Evolutionary conservation across 208 protist genomes (phyloP), one percentile per base, ranked within the genome.

Genomic region (Trypanosoma platydactyli): DNA sequence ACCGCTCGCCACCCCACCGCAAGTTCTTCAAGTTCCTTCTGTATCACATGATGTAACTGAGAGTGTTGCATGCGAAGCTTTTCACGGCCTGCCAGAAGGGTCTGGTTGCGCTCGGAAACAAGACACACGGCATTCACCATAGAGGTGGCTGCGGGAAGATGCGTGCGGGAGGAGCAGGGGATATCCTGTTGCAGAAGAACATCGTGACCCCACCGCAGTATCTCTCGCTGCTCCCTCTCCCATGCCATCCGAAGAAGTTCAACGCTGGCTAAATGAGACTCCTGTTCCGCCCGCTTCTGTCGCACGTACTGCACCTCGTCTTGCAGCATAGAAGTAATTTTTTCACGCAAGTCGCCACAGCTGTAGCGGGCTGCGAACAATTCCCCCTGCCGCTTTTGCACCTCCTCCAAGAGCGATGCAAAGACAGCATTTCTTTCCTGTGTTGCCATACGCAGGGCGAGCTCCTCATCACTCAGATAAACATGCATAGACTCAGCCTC

Each of bases 221-320:
- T 64, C 55, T 88, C 77, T 16, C 80, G 76, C 61, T 85, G 80
- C 52, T 84, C 82, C 15, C 70, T 66, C 68, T 83, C 82, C 86
- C 86, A 92, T 38, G 73, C 52, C 7, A 52, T 71, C 12, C 73
- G 68, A 41, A 76, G 22, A 38, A 79, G 78, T 35, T 92, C 80
- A 18, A 88, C 59, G 29, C 74, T 81, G 3, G 77, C 56, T 30
- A 77, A 50, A 38, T 80, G 66, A 51, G 83, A 71, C 45, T 86
- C 78, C 55, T 85, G 86, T 35, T 52, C 58, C 40, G 56, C 55
- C 22, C 81, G 82, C 5, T 73, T 35, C 55, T 87, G 68, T 42
- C 75, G 80, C 59, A 84, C 56, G 20, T 57, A 62, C 42, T 81
- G 74, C 57, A 84, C 68, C 27, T 77, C 78, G n/a, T 70, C 66